Conservation (phyloP, 257 asterid genomes). For the Agastache rugosa region DNA sequence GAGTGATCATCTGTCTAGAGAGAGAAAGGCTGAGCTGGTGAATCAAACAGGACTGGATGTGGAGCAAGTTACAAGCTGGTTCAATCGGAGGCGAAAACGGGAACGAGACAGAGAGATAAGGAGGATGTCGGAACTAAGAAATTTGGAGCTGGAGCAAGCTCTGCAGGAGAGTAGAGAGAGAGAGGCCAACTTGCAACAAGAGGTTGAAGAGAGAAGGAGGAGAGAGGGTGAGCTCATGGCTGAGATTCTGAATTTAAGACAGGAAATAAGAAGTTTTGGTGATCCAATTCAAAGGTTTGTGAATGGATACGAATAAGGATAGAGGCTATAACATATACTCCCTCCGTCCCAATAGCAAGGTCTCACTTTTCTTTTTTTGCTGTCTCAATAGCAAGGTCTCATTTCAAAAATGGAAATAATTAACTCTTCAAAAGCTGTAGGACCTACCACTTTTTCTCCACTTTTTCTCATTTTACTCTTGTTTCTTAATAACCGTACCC, state of each 20-base stretch:
- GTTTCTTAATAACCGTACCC: too few species aligned
- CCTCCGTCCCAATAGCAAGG: too few species aligned
- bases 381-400: too few species aligned
- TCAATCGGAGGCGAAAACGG: conserved; percentile 31
- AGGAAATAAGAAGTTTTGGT: neutral
- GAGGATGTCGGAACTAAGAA: conserved; percentile 22
- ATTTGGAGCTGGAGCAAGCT: conserved; percentile 20
- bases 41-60: conserved; percentile 40
- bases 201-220: conserved; percentile 32
- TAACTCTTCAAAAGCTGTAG: too few species aligned
- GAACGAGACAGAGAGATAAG: neutral
- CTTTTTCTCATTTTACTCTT: too few species aligned
- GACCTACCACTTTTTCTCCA: too few species aligned
- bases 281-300: conserved; percentile 11
- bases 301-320: neutral
- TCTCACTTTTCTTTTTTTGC: too few species aligned
- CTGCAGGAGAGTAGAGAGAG: conserved; percentile 33
- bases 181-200: conserved; percentile 24
- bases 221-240: conserved; percentile 22
- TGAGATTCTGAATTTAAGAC: conserved; percentile 2
- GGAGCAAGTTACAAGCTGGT: conserved; percentile 41
- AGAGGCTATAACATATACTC: too few species aligned
- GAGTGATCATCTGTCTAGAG: conserved; percentile 20
- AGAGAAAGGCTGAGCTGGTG: conserved; percentile 29
- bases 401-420: too few species aligned